Percentiles rank a stretch among this genome's conserved stretches.
These are phyloP conservation scores for Spergularia bocconei DNA, from an alignment of 148 eudicot species.

Conservation along the genomic window DNA sequence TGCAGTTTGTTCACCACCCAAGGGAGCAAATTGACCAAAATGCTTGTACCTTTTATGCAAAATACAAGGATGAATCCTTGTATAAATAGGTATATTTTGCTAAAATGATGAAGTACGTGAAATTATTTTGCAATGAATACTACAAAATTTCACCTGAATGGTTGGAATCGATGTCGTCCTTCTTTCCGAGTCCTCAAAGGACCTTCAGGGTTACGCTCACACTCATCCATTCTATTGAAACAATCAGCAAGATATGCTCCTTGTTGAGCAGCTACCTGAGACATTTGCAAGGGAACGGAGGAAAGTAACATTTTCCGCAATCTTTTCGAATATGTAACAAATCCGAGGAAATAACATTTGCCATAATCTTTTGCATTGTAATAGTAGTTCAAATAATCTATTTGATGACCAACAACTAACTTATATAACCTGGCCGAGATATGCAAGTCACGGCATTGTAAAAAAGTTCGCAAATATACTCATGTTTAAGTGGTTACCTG, in stretches of 20 bases:
- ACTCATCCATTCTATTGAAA: conserved; percentile 51
- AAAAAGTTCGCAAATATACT: too few species aligned
- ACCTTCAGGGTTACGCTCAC: conserved; percentile 54
- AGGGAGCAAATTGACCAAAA: conserved; percentile 67
- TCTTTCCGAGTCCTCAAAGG: conserved; percentile 45
- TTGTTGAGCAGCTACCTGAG: conserved; percentile 64
- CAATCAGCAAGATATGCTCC: conserved; percentile 61
- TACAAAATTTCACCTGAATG: conserved; percentile 39
- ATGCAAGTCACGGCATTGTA: too few species aligned
- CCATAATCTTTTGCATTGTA: too few species aligned
- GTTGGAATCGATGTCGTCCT: conserved; percentile 49
- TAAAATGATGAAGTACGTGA: too few species aligned
- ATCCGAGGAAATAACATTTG: too few species aligned
- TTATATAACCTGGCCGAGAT: too few species aligned
- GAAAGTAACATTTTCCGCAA: too few species aligned
- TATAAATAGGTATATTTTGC: too few species aligned
- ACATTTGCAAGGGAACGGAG: too few species aligned
- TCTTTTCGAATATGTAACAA: too few species aligned
- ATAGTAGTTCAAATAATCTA: too few species aligned
- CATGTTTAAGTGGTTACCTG: conserved; percentile 31
- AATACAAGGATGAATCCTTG: not conserved
- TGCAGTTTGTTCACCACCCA: conserved; percentile 67
- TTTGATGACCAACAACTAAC: too few species aligned
- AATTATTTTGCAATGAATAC: not conserved
- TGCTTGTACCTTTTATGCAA: conserved; percentile 46